Percentiles rank a stretch among this genome's conserved stretches.
Evolutionary conservation across 257 asterid genomes (phyloP).

Genomic region (Linderniella brevidens): DNA sequence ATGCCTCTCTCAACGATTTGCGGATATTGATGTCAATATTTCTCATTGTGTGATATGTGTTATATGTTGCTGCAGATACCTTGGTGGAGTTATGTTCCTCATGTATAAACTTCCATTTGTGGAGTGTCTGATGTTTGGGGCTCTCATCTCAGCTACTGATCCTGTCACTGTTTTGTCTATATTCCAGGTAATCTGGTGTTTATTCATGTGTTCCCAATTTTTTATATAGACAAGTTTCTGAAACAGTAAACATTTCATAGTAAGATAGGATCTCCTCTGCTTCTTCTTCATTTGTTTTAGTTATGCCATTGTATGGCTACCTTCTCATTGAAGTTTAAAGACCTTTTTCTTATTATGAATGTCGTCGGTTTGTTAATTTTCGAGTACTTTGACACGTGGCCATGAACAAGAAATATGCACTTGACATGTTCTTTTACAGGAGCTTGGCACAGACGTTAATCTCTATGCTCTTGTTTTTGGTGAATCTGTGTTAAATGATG

Average conservation of each 20-base stretch:
- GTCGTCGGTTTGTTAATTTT: slow-evolving; percentile 5
- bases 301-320: background rate
- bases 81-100: slow-evolving; percentile 66
- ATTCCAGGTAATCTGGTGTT: slow-evolving; percentile 50
- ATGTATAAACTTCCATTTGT: slow-evolving; percentile 87
- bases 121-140: slow-evolving; percentile 98
- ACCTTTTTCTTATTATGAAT: too few relatives aligned
- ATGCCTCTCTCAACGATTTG: slow-evolving; percentile 8
- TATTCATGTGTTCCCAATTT: background rate
- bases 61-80: slow-evolving; percentile 43
- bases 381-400: slow-evolving; percentile 3
- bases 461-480: slow-evolving; percentile 97
- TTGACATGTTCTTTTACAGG: slow-evolving; percentile 32
- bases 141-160: slow-evolving; percentile 95
- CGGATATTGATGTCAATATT: slow-evolving; percentile 2
- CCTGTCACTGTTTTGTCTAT: slow-evolving; percentile 97
- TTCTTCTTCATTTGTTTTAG: too few relatives aligned
- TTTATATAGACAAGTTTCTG: background rate
- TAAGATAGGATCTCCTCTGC: too few relatives aligned
- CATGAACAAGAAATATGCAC: background rate
- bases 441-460: slow-evolving; percentile 90
- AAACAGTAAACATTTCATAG: background rate
- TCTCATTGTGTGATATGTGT: slow-evolving; percentile 8
- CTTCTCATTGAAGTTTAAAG: background rate
- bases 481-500: slow-evolving; percentile 96